phyloP scores from a whole-genome alignment of 495 filamentous ascomycete genomes.

The Aspergillus sparsus region DNA sequence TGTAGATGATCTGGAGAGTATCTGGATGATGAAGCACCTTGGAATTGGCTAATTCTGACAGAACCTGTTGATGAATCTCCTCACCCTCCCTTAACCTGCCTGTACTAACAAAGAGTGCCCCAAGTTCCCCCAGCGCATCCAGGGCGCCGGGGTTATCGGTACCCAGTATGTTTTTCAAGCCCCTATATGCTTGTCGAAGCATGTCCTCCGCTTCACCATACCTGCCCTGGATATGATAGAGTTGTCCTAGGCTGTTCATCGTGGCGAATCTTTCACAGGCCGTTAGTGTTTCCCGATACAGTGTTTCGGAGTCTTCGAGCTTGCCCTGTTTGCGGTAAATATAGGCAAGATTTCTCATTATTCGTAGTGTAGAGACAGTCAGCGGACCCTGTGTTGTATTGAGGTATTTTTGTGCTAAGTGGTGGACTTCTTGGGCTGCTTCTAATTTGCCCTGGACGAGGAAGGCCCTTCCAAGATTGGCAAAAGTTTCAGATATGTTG shows the following conservation, averaged over 20 bases:
- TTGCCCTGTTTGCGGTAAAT: neutral
- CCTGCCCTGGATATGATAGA: conserved; percentile 1
- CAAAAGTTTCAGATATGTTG: neutral
- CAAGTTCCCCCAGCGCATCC: neutral
- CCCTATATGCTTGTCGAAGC: neutral
- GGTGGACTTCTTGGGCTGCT: neutral
- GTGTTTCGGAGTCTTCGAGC: neutral
- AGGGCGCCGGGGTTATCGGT: neutral
- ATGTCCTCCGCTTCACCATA: neutral
- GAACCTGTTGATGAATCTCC: conserved; percentile 30
- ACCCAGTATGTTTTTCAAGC: neutral
- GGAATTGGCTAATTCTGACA: conserved; percentile 32
- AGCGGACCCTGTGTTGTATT: too few species aligned
- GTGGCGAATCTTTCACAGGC: neutral
- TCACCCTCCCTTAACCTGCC: conserved; percentile 21
- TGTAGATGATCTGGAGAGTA: conserved; percentile 36
- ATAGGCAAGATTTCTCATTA: neutral
- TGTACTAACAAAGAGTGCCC: neutral
- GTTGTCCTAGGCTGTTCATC: neutral
- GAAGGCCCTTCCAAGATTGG: neutral
- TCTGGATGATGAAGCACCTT: conserved; percentile 28
- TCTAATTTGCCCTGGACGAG: neutral
- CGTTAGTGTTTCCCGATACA: neutral
- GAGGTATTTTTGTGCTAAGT: neutral
- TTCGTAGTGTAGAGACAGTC: neutral